Evolutionary conservation across 2,329 filamentous ascomycete genomes (phyloP).

Genomic region (Blastomyces parvus): DNA sequence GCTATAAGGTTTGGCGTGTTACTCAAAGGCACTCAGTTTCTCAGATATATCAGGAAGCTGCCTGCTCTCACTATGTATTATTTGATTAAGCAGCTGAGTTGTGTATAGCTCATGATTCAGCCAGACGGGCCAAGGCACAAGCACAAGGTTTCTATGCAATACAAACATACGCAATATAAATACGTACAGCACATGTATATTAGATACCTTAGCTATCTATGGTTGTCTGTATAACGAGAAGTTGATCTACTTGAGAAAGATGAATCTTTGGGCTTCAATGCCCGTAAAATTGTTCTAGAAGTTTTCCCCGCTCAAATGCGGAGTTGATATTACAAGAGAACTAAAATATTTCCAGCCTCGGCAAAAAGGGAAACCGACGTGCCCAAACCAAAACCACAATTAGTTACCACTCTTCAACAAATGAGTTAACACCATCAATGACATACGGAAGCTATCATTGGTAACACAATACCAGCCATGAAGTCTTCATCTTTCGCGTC

Average conservation of each 20-base stretch:
- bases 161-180: no score
- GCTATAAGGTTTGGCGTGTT: constrained; percentile 38
- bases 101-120: no score
- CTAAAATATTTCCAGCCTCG: no score
- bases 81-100: no score
- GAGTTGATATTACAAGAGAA: not conserved
- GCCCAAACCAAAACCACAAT: not conserved
- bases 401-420: not conserved
- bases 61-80: no score
- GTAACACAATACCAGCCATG: not conserved
- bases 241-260: not conserved
- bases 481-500: not conserved
- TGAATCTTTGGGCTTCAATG: not conserved
- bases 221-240: not conserved
- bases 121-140: no score
- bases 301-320: not conserved
- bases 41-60: no score
- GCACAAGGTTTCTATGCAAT: no score
- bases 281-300: not conserved
- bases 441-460: not conserved
- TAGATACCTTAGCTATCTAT: no score
- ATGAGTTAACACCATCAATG: not conserved
- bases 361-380: no score
- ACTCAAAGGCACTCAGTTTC: no score
- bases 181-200: no score